Base-by-base conservation (phyloP, 257 asterid species). In the Paraleonurus japonicus region DNA sequence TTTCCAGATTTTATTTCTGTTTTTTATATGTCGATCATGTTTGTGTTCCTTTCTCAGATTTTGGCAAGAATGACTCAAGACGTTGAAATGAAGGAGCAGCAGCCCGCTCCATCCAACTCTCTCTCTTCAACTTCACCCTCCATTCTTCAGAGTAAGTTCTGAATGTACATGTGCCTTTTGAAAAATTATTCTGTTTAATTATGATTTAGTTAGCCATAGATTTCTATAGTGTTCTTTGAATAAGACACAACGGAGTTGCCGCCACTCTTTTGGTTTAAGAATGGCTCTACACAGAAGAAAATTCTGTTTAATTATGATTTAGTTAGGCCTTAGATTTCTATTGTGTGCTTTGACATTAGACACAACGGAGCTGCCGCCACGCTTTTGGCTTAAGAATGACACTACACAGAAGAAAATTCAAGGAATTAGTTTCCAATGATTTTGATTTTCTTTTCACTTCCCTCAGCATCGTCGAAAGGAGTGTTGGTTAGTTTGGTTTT, bases 61-160 rank as follows among this genome's bases (percentile, higher is more conserved):
- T 57, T 72, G 69, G 61, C 72, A 13, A 83, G 71, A 48, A 85
- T 86, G 96, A 85, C 92, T 79, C 90, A 85, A 81, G 98, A 90
- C 51, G 85, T 85, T 69, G 95, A 88, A 78, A 90, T 90, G 96
- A 84, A 84, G 71, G 96, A 89, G 81, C 94, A 89, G 81, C 90
- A 86, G 61, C 84, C 80, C 12, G 87, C 87, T 58, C 77, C 88
- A 28, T 77, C 95, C 73, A 75, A 82, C 71, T 74, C 88, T 15
- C 68, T 79, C 41, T 12, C 87, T 41, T 59, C 85, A 27, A 30
- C 79, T 65, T 62, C 70, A 37, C 86, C 87, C 35, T 74, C 92
- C 10, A 74, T 77, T 67, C 78, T 90, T 22, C 90, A 84, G 75
- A 75, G 96, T 90, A 73, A 76, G 81, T 69, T 22, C 67, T 15